Percentiles rank a stretch among this genome's conserved stretches.
Conservation (phyloP, 805 yeast genomes). For the Hermanozyma aechmeae region DNA sequence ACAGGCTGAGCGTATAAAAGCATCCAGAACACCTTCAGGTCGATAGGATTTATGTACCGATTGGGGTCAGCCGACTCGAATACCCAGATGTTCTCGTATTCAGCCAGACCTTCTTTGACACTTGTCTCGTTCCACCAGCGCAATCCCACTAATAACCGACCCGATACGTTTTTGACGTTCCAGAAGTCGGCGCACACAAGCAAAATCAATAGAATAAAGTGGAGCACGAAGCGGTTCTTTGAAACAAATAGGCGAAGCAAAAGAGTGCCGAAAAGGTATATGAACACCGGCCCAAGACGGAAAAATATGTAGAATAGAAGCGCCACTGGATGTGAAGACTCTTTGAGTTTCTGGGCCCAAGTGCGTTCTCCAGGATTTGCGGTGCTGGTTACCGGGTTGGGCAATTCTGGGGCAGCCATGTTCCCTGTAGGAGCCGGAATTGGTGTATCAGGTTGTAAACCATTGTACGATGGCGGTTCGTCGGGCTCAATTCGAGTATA, state of each 20-base stretch:
- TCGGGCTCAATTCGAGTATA: conserved; percentile 17
- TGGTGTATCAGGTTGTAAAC: conserved; percentile 1
- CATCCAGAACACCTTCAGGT: conserved; percentile 82
- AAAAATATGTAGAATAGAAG: conserved; percentile 53
- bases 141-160: conserved; percentile 81
- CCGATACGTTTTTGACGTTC: conserved; percentile 86
- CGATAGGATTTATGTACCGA: conserved; percentile 78
- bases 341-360: conserved; percentile 32
- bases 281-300: conserved; percentile 52
- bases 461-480: too few species aligned
- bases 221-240: conserved; percentile 44
- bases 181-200: conserved; percentile 86
- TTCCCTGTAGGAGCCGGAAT: background rate
- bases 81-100: conserved; percentile 66
- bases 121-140: conserved; percentile 91
- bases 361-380: conserved; percentile 11
- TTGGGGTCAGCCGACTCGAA: conserved; percentile 76
- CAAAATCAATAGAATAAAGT: conserved; percentile 71
- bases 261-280: conserved; percentile 63
- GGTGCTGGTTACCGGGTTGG: background rate
- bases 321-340: conserved; percentile 82
- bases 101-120: conserved; percentile 28
- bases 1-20: conserved; percentile 68
- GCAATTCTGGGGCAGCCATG: background rate
- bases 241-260: conserved; percentile 38